Conservation (phyloP, 192 early-diverging fungal genomes). For the Chytriomyces hyalinus region DNA sequence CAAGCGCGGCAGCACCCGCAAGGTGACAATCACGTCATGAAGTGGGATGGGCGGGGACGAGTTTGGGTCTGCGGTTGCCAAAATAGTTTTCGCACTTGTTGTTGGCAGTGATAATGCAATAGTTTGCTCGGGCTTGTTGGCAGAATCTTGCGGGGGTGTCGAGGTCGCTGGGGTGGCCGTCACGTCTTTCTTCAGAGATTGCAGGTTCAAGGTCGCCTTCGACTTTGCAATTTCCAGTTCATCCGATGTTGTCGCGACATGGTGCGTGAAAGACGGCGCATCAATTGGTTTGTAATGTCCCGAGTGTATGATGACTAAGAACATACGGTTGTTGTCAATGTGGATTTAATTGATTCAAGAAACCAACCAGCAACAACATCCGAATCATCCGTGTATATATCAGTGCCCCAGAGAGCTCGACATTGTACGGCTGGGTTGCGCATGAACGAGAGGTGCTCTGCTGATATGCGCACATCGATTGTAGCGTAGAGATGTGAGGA, state of each 20-base stretch:
- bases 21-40: constrained; percentile 70
- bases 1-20: constrained; percentile 75
- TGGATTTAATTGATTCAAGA: constrained; percentile 5
- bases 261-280: constrained; percentile 34
- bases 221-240: constrained; percentile 10
- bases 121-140: background rate
- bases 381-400: constrained; percentile 84
- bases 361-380: constrained; percentile 78
- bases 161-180: background rate
- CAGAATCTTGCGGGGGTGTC: background rate
- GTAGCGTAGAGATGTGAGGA: constrained; percentile 54
- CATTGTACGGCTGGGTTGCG: constrained; percentile 65
- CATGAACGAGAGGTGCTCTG: constrained; percentile 63
- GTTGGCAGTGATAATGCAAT: constrained; percentile 1
- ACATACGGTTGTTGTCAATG: background rate
- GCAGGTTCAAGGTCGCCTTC: background rate
- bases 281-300: constrained; percentile 61
- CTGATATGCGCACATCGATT: constrained; percentile 71
- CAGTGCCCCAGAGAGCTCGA: constrained; percentile 81
- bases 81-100: constrained; percentile 12
- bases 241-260: background rate
- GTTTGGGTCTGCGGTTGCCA: background rate
- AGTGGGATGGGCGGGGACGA: constrained; percentile 51
- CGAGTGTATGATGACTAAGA: constrained; percentile 66
- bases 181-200: background rate